A percentile compares a stretch with the other conserved stretches of the same genome.
These are phyloP conservation scores for Macaranga tanarius DNA, from an alignment of 441 rosid species.

Conservation along the genomic window DNA sequence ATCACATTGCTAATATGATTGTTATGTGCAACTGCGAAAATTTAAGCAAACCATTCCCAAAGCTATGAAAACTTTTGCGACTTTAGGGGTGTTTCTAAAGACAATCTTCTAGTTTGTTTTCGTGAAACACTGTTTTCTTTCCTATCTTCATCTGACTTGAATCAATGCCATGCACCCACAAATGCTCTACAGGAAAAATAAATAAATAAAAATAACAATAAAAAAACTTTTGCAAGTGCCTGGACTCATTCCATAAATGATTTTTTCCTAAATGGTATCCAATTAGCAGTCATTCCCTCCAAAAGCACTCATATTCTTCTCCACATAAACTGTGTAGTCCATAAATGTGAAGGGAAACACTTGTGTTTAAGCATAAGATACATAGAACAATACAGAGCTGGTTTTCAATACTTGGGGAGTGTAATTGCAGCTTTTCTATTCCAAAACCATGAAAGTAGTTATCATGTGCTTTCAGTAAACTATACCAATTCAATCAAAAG, in stretches of 20 bases:
- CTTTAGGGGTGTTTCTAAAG: not conserved
- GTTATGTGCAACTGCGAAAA: not conserved
- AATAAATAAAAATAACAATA: too few species aligned
- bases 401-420: not conserved
- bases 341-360: not conserved
- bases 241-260: not conserved
- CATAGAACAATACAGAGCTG: not conserved
- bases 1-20: not conserved
- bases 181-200: not conserved
- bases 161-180: not conserved
- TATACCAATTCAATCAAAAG: slow-evolving; percentile 2
- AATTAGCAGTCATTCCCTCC: not conserved
- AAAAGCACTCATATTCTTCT: not conserved
- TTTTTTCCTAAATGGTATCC: not conserved
- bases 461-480: slow-evolving; percentile 5
- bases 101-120: not conserved
- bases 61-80: not conserved
- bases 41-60: not conserved
- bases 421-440: not conserved
- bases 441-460: not conserved
- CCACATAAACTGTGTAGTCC: not conserved
- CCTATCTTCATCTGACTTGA: not conserved
- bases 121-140: not conserved
- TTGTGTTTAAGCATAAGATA: too few species aligned
- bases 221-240: not conserved